Evolutionary conservation across 257 asterid genomes (phyloP).

Genomic region (Gentiana macrophylla): DNA sequence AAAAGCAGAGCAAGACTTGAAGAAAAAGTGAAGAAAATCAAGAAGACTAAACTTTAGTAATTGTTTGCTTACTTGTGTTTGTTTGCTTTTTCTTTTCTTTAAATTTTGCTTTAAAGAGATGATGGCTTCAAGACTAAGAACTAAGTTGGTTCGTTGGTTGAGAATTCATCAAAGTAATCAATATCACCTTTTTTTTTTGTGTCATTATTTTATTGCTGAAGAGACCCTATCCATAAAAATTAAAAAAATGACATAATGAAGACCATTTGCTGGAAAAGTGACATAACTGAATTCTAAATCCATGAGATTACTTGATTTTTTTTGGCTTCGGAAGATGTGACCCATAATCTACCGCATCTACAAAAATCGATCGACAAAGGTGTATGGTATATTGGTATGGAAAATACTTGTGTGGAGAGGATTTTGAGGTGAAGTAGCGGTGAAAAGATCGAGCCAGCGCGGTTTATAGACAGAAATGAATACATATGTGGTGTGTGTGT

Average conservation of each 20-base stretch:
- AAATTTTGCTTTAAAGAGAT: constrained; percentile 20
- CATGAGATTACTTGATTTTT: neutral
- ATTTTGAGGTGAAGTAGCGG: no score
- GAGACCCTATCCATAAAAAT: no score
- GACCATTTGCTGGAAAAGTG: constrained; percentile 16
- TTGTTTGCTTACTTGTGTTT: constrained; percentile 5
- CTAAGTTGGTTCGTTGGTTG: constrained; percentile 33
- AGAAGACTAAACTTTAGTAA: constrained; percentile 9
- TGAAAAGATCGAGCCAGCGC: no score
- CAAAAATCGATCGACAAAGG: no score
- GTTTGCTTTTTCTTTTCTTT: constrained; percentile 8
- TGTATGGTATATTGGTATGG: no score
- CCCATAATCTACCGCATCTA: no score
- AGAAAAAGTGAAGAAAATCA: constrained; percentile 17
- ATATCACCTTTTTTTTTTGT: constrained; percentile 9
- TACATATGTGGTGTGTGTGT: no score
- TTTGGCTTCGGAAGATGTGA: no score
- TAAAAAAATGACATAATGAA: neutral
- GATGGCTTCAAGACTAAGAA: constrained; percentile 24
- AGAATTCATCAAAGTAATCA: constrained; percentile 30
- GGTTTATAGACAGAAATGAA: no score
- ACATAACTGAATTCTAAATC: constrained; percentile 2
- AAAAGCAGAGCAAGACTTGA: constrained; percentile 11
- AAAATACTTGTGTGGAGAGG: no score
- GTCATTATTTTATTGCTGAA: neutral